phyloP scores from a whole-genome alignment of 176 grass and related monocot species.

The Carex parvula region DNA sequence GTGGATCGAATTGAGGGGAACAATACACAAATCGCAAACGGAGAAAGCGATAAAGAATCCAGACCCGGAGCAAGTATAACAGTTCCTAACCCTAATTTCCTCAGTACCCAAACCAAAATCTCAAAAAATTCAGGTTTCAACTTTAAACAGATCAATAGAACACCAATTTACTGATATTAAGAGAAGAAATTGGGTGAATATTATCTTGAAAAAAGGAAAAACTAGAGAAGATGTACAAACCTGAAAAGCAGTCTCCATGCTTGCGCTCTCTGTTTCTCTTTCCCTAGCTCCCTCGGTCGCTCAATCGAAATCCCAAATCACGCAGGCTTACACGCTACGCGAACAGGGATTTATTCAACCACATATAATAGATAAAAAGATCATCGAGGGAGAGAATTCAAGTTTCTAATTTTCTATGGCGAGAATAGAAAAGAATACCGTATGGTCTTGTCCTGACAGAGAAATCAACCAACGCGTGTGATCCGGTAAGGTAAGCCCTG shows the following conservation, averaged over 20 bases:
- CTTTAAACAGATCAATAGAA: background rate
- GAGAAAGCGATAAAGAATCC: background rate
- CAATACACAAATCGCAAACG: background rate
- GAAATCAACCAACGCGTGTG: background rate
- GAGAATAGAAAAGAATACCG: background rate
- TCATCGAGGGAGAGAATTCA: background rate
- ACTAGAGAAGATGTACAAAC: slow-evolving; percentile 1
- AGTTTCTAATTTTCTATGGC: background rate
- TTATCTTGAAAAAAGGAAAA: background rate
- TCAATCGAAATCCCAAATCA: background rate
- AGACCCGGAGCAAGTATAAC: background rate
- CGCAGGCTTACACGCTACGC: background rate
- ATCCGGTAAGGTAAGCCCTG: background rate
- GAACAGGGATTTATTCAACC: background rate
- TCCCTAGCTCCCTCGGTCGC: background rate
- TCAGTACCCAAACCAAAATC: background rate
- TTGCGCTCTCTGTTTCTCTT: background rate
- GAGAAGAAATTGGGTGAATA: background rate
- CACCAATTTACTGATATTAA: background rate
- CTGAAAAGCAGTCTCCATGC: slow-evolving; percentile 22
- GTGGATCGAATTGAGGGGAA: background rate
- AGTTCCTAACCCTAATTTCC: background rate
- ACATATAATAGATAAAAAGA: background rate
- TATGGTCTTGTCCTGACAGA: background rate
- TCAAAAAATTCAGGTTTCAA: background rate